phyloP scores from a whole-genome alignment of 495 filamentous ascomycete genomes.

The Aspergillus coremiiformis region DNA sequence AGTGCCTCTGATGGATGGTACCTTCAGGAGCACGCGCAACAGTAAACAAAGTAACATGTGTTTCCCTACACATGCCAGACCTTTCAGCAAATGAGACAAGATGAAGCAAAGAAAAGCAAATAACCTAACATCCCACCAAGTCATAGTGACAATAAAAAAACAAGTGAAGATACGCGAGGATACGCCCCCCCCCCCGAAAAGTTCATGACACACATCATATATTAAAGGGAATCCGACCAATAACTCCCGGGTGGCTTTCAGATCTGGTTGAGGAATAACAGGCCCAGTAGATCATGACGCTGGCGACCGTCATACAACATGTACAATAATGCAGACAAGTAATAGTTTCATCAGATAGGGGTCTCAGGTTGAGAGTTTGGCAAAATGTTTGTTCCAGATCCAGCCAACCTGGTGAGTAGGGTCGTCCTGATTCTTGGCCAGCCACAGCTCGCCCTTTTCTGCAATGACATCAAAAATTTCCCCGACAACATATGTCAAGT shows the following conservation, averaged over 20 bases:
- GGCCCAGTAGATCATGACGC: not conserved
- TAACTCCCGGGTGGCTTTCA: not conserved
- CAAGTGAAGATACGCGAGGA: not conserved
- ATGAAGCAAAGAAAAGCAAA: not conserved
- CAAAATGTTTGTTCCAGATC: slow-evolving; percentile 99
- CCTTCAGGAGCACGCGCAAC: not conserved
- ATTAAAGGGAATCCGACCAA: not conserved
- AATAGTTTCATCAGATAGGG: not conserved
- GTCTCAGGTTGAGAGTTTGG: slow-evolving; percentile 50
- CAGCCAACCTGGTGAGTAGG: slow-evolving; percentile 69
- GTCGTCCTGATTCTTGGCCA: slow-evolving; percentile 96
- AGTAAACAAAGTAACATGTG: not conserved
- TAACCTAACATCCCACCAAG: not conserved
- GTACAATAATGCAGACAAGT: slow-evolving; percentile 8
- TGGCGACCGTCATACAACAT: not conserved
- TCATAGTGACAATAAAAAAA: not conserved
- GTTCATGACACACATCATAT: not conserved
- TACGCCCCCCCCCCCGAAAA: not conserved
- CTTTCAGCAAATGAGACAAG: no score
- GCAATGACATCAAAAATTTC: slow-evolving; percentile 90
- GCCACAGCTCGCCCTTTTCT: slow-evolving; percentile 96
- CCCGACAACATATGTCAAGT: slow-evolving; percentile 88
- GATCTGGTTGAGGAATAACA: not conserved
- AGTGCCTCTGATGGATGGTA: slow-evolving; percentile 1
- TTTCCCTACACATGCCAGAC: not conserved